A percentile compares a stretch with the other conserved stretches of the same genome.
Conservation (phyloP, 768 basidiomycete species). For the Vararia minispora region DNA sequence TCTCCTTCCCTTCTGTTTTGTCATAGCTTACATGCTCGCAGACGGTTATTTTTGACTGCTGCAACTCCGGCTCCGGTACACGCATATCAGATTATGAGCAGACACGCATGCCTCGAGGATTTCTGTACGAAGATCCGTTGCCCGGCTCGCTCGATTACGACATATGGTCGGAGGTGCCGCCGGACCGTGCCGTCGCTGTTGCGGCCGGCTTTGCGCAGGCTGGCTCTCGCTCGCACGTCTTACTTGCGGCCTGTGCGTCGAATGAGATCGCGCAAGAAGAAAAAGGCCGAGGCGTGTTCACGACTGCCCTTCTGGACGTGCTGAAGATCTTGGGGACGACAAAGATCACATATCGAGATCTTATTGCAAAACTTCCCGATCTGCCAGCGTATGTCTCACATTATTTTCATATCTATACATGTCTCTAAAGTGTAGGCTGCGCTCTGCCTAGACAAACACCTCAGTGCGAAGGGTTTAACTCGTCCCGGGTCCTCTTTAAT, state of each 20-base stretch:
- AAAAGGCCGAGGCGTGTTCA: constrained; percentile 18
- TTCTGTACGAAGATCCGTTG: not conserved
- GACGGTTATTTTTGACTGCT: constrained; percentile 38
- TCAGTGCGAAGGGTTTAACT: constrained; percentile 19
- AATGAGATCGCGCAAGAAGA: constrained; percentile 14
- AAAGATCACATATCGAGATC: constrained; percentile 17
- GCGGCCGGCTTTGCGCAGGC: not conserved
- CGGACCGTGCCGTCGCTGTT: constrained; percentile 1
- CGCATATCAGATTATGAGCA: constrained; percentile 11
- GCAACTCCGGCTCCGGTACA: constrained; percentile 28
- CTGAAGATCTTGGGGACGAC: too few species aligned
- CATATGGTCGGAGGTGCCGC: not conserved
- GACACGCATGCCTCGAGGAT: not conserved
- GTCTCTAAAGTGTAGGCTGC: not conserved
- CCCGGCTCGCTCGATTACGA: not conserved
- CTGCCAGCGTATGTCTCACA: constrained; percentile 7
- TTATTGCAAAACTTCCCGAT: constrained; percentile 14
- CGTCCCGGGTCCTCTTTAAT: constrained; percentile 18
- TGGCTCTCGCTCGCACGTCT: constrained; percentile 12
- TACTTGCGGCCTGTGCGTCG: constrained; percentile 13
- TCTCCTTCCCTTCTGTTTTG: not conserved
- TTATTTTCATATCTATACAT: not conserved
- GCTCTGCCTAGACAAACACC: constrained; percentile 17
- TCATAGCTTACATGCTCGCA: constrained; percentile 11
- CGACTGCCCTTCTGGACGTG: constrained; percentile 17